These are phyloP conservation scores for Boechera stricta DNA, from an alignment of 345 rosid genomes.

Conservation along the genomic window DNA sequence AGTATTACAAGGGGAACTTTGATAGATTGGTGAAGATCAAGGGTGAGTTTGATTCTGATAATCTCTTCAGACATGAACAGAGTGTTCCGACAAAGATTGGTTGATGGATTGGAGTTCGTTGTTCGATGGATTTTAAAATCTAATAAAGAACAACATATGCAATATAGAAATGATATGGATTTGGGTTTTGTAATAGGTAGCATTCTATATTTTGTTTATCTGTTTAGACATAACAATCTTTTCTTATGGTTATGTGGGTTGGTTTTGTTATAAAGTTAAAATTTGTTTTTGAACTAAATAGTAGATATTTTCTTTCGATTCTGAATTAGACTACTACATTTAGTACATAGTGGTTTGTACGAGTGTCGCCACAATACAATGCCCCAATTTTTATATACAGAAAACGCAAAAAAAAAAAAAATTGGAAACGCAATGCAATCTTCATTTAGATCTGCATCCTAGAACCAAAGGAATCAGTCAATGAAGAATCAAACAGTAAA, in stretches of 20 bases:
- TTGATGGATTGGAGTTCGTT: constrained; percentile 7
- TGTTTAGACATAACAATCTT: neutral
- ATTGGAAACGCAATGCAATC: too few relatives aligned
- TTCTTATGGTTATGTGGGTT: too few relatives aligned
- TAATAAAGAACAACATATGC: neutral
- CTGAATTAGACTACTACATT: too few relatives aligned
- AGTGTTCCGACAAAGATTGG: constrained; percentile 56
- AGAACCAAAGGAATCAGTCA: constrained; percentile 5
- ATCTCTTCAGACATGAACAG: constrained; percentile 66
- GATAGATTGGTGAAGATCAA: constrained; percentile 56
- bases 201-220: neutral
- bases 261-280: too few relatives aligned
- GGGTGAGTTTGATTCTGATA: constrained; percentile 57
- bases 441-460: constrained; percentile 18
- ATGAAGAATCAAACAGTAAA: constrained; percentile 22
- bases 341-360: neutral
- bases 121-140: neutral
- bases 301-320: too few relatives aligned
- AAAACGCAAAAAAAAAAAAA: neutral
- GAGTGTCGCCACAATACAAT: neutral
- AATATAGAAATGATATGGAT: neutral
- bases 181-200: constrained; percentile 18
- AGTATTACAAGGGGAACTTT: constrained; percentile 61
- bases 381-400: neutral
- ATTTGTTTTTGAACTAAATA: too few relatives aligned